Base-by-base conservation (phyloP, 148 eudicot species). In the Amaranthus hypochondriacus region DNA sequence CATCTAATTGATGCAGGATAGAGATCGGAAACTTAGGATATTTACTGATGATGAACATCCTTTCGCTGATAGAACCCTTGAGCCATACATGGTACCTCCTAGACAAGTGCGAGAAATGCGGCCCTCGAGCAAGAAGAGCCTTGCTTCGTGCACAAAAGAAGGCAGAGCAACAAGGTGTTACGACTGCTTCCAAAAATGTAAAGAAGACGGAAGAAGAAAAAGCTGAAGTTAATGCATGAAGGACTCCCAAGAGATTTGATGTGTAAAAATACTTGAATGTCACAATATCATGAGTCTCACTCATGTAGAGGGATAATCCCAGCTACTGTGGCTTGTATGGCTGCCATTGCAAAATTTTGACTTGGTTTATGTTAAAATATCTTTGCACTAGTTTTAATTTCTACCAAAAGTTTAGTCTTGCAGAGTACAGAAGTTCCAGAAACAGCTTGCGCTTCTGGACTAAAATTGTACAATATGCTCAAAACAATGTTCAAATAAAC, bases 21-120 rank as follows among this genome's bases (percentile, higher is more conserved):
- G 98, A 83, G 96, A 91, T 69, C 82, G 92, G 43, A 95, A 95
- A 73, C 73, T 95, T 82, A 95, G 97, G 83, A 92, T 95, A 77
- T 95, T 95, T 80, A 57, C 96, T 64, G 92, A 80, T 39, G 73
- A 81, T 63, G 99, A 92, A 77, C 97, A 95, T 74, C 99, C 99
- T 28, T 92, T 95, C 80, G 89, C 77, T 65, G 99, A 92, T 83
- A 88, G 80, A 74, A 86, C 90, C 15, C 77, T 90, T 75, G 97
- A 95, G 77, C 85, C 88, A 50, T 92, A 73, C 75, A 65, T 76
- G 49, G 87, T 87, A 92, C 97, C 97, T 73, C 91, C 96, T 76
- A 81, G 96, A 68, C 88, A 90, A 81, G 96, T 95, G 61, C 87
- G 97, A 73, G 96, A 92, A 78, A 81, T 95, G 92, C 83, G 96